Conservation (phyloP, 495 filamentous ascomycete species). For the Xylaria flabelliformis region DNA sequence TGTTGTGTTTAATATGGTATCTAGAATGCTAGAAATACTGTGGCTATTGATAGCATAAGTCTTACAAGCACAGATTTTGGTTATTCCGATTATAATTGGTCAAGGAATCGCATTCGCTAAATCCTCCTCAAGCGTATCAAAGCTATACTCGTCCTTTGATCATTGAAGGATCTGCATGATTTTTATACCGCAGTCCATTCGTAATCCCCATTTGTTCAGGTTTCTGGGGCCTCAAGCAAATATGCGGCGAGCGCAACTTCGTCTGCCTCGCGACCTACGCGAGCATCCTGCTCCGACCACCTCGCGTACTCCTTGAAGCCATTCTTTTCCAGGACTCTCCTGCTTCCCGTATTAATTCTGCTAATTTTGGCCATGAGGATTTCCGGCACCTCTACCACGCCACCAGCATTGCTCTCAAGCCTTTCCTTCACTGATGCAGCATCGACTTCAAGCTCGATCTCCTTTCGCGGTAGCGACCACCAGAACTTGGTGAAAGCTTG, state of each 20-base stretch:
- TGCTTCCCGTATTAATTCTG: slow-evolving; percentile 37
- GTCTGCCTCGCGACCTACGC: background rate
- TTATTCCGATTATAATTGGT: background rate
- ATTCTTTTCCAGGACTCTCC: slow-evolving; percentile 43
- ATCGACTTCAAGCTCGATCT: slow-evolving; percentile 41
- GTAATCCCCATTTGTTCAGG: background rate
- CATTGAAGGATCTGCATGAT: background rate
- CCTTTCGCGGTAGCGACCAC: slow-evolving; percentile 43
- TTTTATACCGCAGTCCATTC: slow-evolving; percentile 15
- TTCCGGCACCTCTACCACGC: slow-evolving; percentile 33
- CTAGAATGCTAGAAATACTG: no score
- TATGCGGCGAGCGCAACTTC: slow-evolving; percentile 25
- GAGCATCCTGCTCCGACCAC: slow-evolving; percentile 37
- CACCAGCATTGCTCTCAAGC: slow-evolving; percentile 12
- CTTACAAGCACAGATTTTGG: background rate
- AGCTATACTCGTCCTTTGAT: background rate
- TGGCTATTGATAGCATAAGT: slow-evolving; percentile 11
- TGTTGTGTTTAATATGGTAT: no score
- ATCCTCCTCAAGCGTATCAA: background rate
- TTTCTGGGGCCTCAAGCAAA: slow-evolving; percentile 24
- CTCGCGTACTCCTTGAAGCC: slow-evolving; percentile 44
- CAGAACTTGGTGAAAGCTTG: slow-evolving; percentile 40
- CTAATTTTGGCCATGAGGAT: slow-evolving; percentile 40
- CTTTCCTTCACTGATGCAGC: slow-evolving; percentile 30
- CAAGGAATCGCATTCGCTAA: slow-evolving; percentile 10